Evolutionary conservation across 2,329 filamentous ascomycete genomes (phyloP).

Genomic region (Raffaelea ambrosiae): DNA sequence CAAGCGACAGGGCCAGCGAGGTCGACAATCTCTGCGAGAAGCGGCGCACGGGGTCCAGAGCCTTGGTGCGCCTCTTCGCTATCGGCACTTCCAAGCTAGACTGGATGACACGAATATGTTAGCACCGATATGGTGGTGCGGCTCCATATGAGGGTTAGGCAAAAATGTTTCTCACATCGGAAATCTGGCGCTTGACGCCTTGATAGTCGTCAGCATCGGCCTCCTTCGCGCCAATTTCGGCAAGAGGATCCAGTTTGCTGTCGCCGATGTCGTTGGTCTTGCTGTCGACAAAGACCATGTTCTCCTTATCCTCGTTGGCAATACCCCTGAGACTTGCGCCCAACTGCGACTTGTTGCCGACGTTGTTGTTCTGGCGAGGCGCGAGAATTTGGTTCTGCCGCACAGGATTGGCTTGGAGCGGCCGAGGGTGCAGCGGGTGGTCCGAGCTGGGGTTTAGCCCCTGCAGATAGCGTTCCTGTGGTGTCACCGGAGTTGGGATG

Average conservation of each 20-base stretch:
- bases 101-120: too few relatives aligned
- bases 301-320: constrained; percentile 1
- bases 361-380: neutral
- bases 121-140: too few relatives aligned
- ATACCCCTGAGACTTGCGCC: neutral
- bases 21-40: constrained; percentile 12
- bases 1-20: constrained; percentile 6
- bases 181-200: neutral
- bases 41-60: constrained; percentile 11
- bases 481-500: constrained; percentile 11
- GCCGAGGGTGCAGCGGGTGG: constrained; percentile 14
- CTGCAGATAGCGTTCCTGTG: constrained; percentile 13
- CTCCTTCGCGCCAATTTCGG: neutral
- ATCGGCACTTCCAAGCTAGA: neutral
- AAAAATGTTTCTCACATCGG: too few relatives aligned
- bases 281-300: neutral
- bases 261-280: neutral
- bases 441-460: constrained; percentile 10
- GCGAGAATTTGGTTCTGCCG: neutral
- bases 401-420: constrained; percentile 4
- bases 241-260: neutral
- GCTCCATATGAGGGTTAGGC: too few relatives aligned
- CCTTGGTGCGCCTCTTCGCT: constrained; percentile 9
- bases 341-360: neutral
- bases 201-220: neutral